Evolutionary conservation across 2,329 filamentous ascomycete species (phyloP), one percentile per base, ranked within the genome.

Genomic region (Dendryphion nanum): DNA sequence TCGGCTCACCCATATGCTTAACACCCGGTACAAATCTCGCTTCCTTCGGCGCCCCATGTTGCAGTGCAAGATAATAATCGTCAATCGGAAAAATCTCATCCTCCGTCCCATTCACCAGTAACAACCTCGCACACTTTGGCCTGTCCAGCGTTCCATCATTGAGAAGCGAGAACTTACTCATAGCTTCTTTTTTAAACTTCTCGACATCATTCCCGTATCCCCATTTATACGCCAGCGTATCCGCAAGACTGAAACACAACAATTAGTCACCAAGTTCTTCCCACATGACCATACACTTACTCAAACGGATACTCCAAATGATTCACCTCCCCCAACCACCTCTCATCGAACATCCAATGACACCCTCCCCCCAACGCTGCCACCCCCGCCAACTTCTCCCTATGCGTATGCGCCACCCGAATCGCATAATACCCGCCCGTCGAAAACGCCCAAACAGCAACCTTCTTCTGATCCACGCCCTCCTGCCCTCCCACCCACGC

Each of bases 31-130:
- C 66, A 40, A 75, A 73, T 17, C 65, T 63, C 26, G 66, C 75
- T 50, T 76, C 70, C 60, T 81, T 81, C 2, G 75, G 70, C 15
- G 63, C 53, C 0, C 76, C 78, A 53, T 76, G 71, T 49, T 72
- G 65, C 32, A 81, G 49, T 18, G 74, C 74, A 28, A 81, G 56
- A 47, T 77, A 76, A 39, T 77, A 75, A 48, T 81, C 78, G 48
- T 81, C 78, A 31, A 81, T 76, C 0, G 78, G 78, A 58, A 82
- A 81, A 33, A 82, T 79, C 63, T 79, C 77, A 51, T 81, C 78
- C 19, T 76, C 69, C 2, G 72, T 75, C 0, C 78, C 74, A 48
- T 82, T 81, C 6, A 81, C 77, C 5, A 81, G 61, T 24, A 82
- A 53, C 37, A 80, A 51, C 19, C 69, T 63, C 17, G 72, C 61